Percentiles rank a stretch among this genome's conserved stretches.
Evolutionary conservation across 495 filamentous ascomycete genomes (phyloP).

Genomic region (Penicillium herquei): DNA sequence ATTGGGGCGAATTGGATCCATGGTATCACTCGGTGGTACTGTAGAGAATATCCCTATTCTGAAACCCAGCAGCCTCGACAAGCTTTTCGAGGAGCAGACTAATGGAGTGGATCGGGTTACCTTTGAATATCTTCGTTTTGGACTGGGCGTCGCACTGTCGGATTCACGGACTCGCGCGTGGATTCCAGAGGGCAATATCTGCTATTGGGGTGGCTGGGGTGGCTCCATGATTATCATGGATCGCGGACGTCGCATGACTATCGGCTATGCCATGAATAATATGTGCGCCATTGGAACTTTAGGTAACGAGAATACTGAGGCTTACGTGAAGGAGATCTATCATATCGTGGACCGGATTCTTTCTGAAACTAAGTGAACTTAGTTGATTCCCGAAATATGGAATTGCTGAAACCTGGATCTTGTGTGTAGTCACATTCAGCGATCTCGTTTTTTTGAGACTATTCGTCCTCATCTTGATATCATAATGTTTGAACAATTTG

Average conservation of each 20-base stretch:
- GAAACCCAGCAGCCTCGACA: constrained; percentile 28
- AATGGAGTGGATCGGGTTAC: constrained; percentile 34
- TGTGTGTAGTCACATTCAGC: no score
- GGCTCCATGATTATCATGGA: constrained; percentile 46
- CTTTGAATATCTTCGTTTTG: constrained; percentile 24
- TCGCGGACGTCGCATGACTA: constrained; percentile 36
- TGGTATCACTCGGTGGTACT: constrained; percentile 28
- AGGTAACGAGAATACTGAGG: constrained; percentile 28
- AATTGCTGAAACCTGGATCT: no score
- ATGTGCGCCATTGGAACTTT: constrained; percentile 25
- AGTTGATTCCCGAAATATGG: background rate
- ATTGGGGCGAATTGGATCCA: constrained; percentile 28
- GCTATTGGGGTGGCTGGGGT: constrained; percentile 46
- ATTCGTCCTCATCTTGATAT: no score
- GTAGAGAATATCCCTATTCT: constrained; percentile 30
- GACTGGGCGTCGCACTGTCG: constrained; percentile 35
- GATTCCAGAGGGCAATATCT: constrained; percentile 30
- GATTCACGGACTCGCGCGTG: constrained; percentile 16
- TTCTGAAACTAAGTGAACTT: background rate
- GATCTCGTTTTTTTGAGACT: no score
- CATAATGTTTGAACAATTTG: no score
- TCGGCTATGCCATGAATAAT: constrained; percentile 46
- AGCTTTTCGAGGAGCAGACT: constrained; percentile 38
- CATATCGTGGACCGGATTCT: constrained; percentile 16
- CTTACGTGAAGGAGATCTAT: constrained; percentile 38